Evolutionary conservation across 2,329 filamentous ascomycete species (phyloP).

Genomic region (Exophiala sp.): DNA sequence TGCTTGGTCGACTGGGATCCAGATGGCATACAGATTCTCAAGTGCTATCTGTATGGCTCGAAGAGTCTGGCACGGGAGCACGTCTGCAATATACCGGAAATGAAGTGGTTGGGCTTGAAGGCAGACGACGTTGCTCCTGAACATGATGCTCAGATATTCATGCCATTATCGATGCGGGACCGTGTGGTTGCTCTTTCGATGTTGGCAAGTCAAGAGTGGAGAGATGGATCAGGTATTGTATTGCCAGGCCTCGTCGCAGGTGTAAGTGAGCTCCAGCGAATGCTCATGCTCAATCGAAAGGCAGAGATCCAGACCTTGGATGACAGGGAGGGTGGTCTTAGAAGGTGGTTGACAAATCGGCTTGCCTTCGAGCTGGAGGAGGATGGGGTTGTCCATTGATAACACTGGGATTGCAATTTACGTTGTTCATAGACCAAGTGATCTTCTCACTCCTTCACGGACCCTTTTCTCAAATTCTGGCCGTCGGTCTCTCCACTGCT

Average conservation of each 20-base stretch:
- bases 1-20: conserved; percentile 60
- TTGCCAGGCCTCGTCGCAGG: conserved; percentile 33
- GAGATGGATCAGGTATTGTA: conserved; percentile 45
- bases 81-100: conserved; percentile 43
- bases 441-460: conserved; percentile 73
- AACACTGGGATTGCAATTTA: background rate
- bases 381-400: background rate
- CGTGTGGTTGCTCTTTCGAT: conserved; percentile 38
- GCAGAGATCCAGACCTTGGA: conserved; percentile 59
- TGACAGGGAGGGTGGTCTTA: conserved; percentile 40
- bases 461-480: conserved; percentile 83
- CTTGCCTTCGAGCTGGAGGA: background rate
- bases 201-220: conserved; percentile 53
- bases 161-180: conserved; percentile 13
- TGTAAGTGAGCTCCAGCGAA: conserved; percentile 54
- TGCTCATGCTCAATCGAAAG: conserved; percentile 62
- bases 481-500: conserved; percentile 88
- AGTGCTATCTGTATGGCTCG: conserved; percentile 62
- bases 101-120: conserved; percentile 59
- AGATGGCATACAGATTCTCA: conserved; percentile 60
- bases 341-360: conserved; percentile 38
- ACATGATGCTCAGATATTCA: conserved; percentile 21
- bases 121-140: conserved; percentile 37
- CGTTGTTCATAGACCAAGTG: conserved; percentile 59
- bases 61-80: conserved; percentile 54